Conservation (phyloP, 495 filamentous ascomycete species). For the Penicillium coprophilum region DNA sequence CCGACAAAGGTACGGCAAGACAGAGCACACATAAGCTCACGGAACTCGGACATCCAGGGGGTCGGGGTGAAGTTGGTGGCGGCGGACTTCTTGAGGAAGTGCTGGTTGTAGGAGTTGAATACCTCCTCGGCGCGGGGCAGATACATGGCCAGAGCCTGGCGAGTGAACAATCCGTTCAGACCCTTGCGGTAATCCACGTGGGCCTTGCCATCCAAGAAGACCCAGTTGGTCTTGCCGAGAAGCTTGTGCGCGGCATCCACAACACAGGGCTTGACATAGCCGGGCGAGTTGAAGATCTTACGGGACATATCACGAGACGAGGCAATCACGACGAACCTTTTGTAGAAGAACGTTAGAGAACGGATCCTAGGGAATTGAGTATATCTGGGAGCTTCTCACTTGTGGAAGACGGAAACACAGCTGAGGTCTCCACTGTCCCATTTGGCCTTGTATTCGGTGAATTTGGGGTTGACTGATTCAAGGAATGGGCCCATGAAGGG, state of each 20-base stretch:
- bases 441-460: conserved; percentile 85
- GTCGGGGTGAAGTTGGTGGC: conserved; percentile 66
- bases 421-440: conserved; percentile 88
- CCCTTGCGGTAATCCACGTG: conserved; percentile 98
- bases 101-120: conserved; percentile 81
- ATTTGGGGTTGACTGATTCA: conserved; percentile 87
- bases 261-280: conserved; percentile 93
- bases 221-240: conserved; percentile 90
- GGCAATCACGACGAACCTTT: conserved; percentile 97
- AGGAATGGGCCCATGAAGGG: conserved; percentile 97
- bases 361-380: neutral
- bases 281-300: conserved; percentile 94
- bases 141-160: conserved; percentile 81
- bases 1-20: conserved; percentile 96
- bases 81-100: conserved; percentile 70
- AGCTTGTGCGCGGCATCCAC: conserved; percentile 95
- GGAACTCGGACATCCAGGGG: conserved; percentile 90
- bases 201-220: conserved; percentile 92
- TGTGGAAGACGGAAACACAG: conserved; percentile 99
- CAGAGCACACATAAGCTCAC: conserved; percentile 93
- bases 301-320: conserved; percentile 94
- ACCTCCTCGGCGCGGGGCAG: conserved; percentile 91
- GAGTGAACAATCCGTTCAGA: conserved; percentile 91
- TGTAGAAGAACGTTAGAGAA: conserved; percentile 13
- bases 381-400: conserved; percentile 59